Evolutionary conservation across 192 early-diverging fungal genomes (phyloP).

Genomic region (Backusella tarrabulga): DNA sequence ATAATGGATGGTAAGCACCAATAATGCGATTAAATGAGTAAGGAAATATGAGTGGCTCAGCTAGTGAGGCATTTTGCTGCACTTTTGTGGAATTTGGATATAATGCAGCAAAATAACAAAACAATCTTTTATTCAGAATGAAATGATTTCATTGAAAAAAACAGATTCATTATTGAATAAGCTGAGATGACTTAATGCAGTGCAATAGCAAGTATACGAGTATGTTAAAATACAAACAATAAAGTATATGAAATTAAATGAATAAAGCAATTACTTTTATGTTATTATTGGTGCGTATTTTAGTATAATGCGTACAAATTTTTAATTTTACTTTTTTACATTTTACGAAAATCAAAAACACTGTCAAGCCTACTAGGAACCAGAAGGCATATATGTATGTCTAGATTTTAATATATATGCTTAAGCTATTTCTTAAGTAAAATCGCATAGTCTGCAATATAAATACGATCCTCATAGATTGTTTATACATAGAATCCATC

Average conservation of each 20-base stretch:
- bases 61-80: not conserved
- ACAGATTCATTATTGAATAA: not conserved
- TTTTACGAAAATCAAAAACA: not conserved
- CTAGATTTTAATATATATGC: not conserved
- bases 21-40: not conserved
- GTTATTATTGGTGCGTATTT: not conserved
- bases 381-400: not conserved
- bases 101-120: not conserved
- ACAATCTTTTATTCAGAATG: not conserved
- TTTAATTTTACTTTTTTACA: not conserved
- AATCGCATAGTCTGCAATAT: not conserved
- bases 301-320: not conserved
- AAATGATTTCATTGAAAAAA: not conserved
- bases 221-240: not conserved
- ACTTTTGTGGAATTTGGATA: not conserved
- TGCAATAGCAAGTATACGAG: not conserved
- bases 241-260: not conserved
- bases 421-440: not conserved
- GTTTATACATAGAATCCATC: not conserved
- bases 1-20: not conserved
- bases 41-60: not conserved
- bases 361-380: not conserved
- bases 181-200: not conserved
- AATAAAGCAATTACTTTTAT: not conserved
- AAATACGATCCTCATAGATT: not conserved